A percentile compares a stretch with the other conserved stretches of the same genome.
Evolutionary conservation across 768 basidiomycete genomes (phyloP).

Genomic region (Mycena olivaceomarginata): DNA sequence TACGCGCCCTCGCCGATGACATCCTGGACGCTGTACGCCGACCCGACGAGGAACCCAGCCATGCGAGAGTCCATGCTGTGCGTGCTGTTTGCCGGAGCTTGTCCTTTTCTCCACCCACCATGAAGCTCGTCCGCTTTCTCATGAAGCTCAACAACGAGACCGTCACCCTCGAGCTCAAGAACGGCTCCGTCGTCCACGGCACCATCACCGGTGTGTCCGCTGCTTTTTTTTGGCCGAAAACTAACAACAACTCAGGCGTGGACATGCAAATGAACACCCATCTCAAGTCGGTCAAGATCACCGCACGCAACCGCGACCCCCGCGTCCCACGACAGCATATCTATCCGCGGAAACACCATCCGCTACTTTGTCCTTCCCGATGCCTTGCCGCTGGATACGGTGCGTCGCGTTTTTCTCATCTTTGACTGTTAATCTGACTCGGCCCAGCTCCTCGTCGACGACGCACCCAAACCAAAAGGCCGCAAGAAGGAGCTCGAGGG

Average conservation of each 20-base stretch:
- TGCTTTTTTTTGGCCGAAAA: conserved; percentile 18
- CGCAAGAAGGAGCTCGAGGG: conserved; percentile 88
- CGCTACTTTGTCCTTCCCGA: conserved; percentile 99
- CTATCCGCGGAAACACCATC: conserved; percentile 97
- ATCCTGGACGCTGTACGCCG: conserved; percentile 83
- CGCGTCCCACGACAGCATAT: conserved; percentile 89
- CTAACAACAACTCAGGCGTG: conserved; percentile 76
- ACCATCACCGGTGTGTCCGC: conserved; percentile 92
- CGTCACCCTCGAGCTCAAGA: conserved; percentile 98
- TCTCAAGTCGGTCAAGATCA: conserved; percentile 98
- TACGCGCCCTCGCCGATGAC: conserved; percentile 97
- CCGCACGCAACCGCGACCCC: conserved; percentile 95
- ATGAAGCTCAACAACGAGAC: conserved; percentile 99
- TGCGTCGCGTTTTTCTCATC: not conserved
- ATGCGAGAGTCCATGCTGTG: conserved; percentile 49
- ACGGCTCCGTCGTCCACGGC: conserved; percentile 95
- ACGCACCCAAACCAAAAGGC: conserved; percentile 96
- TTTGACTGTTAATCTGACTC: not conserved
- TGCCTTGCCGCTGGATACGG: conserved; percentile 94
- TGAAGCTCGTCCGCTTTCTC: conserved; percentile 74
- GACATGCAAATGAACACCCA: conserved; percentile 99
- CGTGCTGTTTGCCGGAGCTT: not conserved
- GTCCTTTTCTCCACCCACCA: conserved; percentile 9
- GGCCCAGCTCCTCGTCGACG: conserved; percentile 87
- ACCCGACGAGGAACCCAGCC: conserved; percentile 69